Evolutionary conservation across 768 basidiomycete species (phyloP).

Genomic region (Kwoniella sp.): DNA sequence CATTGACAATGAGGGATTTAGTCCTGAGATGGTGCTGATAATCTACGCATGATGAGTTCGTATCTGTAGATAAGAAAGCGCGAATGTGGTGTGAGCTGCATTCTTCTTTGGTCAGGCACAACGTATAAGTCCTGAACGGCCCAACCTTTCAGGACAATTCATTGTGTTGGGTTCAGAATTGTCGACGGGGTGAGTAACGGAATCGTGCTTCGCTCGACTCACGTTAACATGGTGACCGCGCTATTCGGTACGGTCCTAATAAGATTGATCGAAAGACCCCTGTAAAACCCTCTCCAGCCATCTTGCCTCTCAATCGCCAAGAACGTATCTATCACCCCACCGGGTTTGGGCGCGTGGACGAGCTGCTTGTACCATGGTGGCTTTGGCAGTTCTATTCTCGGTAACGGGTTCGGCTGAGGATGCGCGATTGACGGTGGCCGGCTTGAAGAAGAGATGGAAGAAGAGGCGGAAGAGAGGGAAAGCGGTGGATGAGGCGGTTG

Average conservation of each 20-base stretch:
- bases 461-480: neutral
- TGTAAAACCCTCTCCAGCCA: slow-evolving; percentile 87
- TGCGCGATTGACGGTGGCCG: slow-evolving; percentile 7
- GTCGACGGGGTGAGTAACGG: too few relatives aligned
- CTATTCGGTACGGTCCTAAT: slow-evolving; percentile 93
- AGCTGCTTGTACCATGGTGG: slow-evolving; percentile 19
- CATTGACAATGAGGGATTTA: slow-evolving; percentile 4
- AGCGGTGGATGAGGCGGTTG: slow-evolving; percentile 25
- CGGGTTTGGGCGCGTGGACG: slow-evolving; percentile 47
- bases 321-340: slow-evolving; percentile 75
- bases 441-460: too few relatives aligned
- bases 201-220: slow-evolving; percentile 51
- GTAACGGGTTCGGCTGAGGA: slow-evolving; percentile 17
- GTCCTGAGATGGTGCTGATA: slow-evolving; percentile 18
- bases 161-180: too few relatives aligned
- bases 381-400: slow-evolving; percentile 14
- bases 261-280: slow-evolving; percentile 90
- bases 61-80: slow-evolving; percentile 56
- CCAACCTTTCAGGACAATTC: too few relatives aligned
- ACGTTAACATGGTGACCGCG: slow-evolving; percentile 94
- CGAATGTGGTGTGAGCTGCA: too few relatives aligned
- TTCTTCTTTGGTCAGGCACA: too few relatives aligned
- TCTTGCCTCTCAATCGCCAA: slow-evolving; percentile 74
- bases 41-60: slow-evolving; percentile 35
- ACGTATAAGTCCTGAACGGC: slow-evolving; percentile 6